Evolutionary conservation across 495 filamentous ascomycete species (phyloP), one percentile per base, ranked within the genome.

Genomic region (Polyplosphaeria fusca): DNA sequence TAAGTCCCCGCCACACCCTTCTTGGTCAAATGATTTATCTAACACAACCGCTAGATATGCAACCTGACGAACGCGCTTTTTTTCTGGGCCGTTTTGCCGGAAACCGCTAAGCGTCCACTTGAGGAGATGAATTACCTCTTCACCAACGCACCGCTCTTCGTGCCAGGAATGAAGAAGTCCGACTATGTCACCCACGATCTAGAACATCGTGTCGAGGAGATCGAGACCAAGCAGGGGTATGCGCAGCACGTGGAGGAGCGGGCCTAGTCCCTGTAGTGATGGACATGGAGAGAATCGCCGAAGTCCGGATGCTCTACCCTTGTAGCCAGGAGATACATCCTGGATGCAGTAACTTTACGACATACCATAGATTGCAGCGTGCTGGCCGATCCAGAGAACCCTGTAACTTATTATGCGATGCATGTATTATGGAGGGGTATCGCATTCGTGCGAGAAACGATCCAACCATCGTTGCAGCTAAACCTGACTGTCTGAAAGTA

Each of bases 101-200:
- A 87, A 73, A 86, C 84, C 0, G 78, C 76, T 59, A 80, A 79
- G 67, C 71, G 84, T 44, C 83, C 84, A 2, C 75, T 87, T 9
- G 82, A 86, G 60, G 82, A 85, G 67, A 87, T 87, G 84, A 84
- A 85, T 60, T 77, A 79, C 32, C 73, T 89, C 49, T 88, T 87
- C 72, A 79, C 79, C 16, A 78, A 86, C 68, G 82, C 85, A 7
- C 84, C 86, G 7, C 79, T 77, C 73, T 79, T 89, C 60, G 80
- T 87, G 3, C 76, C 80, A 1, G 75, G 76, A 2, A 74, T 68
- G 45, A 70, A 68, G 51, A 67, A 68, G 43, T 52, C 37, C 0
- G 74, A 76, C 14, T 70, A 67, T 38, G 70, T 71, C 56, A 60
- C 69, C 7, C 67, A 66, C 28, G 77, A 78, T 58, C 57, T 79